A percentile compares a stretch with the other conserved stretches of the same genome.
Conservation (phyloP, 179 eudicot species). For the Camellia oleifera region DNA sequence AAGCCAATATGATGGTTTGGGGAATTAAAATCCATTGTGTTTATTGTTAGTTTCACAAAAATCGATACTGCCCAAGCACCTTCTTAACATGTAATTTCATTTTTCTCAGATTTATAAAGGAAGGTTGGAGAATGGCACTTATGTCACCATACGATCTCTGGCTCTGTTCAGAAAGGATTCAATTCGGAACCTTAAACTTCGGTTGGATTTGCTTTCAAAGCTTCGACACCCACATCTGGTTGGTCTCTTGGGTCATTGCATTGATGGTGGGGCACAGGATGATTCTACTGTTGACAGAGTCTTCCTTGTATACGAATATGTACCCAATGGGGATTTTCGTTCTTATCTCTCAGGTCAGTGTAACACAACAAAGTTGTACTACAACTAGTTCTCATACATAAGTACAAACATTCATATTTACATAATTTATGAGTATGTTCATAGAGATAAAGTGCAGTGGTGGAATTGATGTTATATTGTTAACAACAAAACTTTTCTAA, state of each 20-base stretch:
- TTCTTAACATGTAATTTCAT: conserved; percentile 8
- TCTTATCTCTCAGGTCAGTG: conserved; percentile 52
- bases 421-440: not conserved
- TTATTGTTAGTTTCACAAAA: not conserved
- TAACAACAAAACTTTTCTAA: not conserved
- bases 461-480: not conserved
- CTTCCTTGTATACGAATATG: conserved; percentile 58
- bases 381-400: not conserved
- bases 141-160: conserved; percentile 48
- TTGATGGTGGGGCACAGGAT: conserved; percentile 46
- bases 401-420: not conserved
- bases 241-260: conserved; percentile 57
- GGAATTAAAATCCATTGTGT: not conserved
- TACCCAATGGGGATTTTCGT: conserved; percentile 50
- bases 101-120: conserved; percentile 58
- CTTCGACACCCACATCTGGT: conserved; percentile 66
- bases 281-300: conserved; percentile 40
- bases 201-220: conserved; percentile 61
- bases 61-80: not conserved
- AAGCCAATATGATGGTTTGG: not conserved
- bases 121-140: conserved; percentile 48
- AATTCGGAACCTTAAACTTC: conserved; percentile 48
- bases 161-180: conserved; percentile 41
- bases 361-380: not conserved
- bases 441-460: not conserved